Evolutionary conservation across 257 asterid species (phyloP).

Genomic region (Thymus mandschuricus): DNA sequence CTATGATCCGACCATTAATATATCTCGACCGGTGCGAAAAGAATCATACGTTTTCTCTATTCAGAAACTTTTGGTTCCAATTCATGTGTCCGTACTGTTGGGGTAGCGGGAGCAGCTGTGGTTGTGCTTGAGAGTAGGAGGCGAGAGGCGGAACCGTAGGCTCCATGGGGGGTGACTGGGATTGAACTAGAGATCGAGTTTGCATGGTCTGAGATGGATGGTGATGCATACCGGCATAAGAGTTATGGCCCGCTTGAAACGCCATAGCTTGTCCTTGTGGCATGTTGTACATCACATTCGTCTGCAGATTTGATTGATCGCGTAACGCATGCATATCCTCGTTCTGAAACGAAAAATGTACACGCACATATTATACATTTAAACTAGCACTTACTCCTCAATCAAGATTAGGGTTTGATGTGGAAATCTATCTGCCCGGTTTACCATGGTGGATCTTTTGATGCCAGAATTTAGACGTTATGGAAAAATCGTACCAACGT

Average conservation of each 20-base stretch:
- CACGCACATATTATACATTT: not conserved
- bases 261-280: conserved; percentile 56
- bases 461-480: no score
- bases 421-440: no score
- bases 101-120: conserved; percentile 24
- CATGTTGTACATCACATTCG: conserved; percentile 53
- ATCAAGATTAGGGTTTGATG: no score
- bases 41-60: conserved; percentile 45
- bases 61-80: conserved; percentile 48
- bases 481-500: no score
- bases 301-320: conserved; percentile 47
- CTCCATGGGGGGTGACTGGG: conserved; percentile 38
- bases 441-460: no score
- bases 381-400: not conserved
- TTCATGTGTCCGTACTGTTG: conserved; percentile 42
- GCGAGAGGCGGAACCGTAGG: conserved; percentile 40
- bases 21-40: not conserved
- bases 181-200: conserved; percentile 36
- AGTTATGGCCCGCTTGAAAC: conserved; percentile 39
- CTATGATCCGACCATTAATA: not conserved
- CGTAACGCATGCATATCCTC: conserved; percentile 53
- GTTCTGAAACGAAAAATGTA: conserved; percentile 36
- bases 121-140: conserved; percentile 42
- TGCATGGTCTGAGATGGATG: conserved; percentile 45
- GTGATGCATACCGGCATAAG: conserved; percentile 44